phyloP scores from a whole-genome alignment of 495 filamentous ascomycete species.

The Xanthoparmelia taractica region DNA sequence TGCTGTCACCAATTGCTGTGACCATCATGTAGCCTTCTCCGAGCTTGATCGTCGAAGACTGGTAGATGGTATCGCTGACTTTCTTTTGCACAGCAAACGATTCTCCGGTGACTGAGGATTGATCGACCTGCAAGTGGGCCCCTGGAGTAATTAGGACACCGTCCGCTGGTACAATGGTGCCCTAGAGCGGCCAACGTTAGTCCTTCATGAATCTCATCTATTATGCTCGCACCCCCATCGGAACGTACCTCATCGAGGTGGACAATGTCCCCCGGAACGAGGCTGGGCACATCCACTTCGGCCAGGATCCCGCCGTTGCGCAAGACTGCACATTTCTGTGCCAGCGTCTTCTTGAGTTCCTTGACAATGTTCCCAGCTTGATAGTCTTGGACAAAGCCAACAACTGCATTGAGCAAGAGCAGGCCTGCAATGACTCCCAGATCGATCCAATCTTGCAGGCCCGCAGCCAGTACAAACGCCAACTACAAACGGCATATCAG shows the following conservation, averaged over 20 bases:
- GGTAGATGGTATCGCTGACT: slow-evolving; percentile 69
- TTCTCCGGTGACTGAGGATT: slow-evolving; percentile 87
- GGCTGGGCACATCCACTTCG: slow-evolving; percentile 67
- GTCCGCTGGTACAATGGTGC: slow-evolving; percentile 85
- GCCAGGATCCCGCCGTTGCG: slow-evolving; percentile 58
- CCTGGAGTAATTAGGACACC: slow-evolving; percentile 73
- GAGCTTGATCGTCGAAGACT: slow-evolving; percentile 84
- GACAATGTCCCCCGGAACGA: slow-evolving; percentile 86
- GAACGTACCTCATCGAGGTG: slow-evolving; percentile 60
- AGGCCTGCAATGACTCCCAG: slow-evolving; percentile 72
- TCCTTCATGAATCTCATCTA: not conserved
- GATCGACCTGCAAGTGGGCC: slow-evolving; percentile 81
- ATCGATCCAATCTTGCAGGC: slow-evolving; percentile 75
- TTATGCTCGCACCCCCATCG: not conserved
- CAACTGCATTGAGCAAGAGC: slow-evolving; percentile 69
- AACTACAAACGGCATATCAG: slow-evolving; percentile 39
- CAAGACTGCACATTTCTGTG: slow-evolving; percentile 75
- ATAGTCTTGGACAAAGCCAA: slow-evolving; percentile 84
- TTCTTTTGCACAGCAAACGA: slow-evolving; percentile 81
- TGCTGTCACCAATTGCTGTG: slow-evolving; percentile 76
- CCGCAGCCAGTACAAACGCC: slow-evolving; percentile 67
- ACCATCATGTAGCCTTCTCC: slow-evolving; percentile 76
- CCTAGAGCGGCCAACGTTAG: slow-evolving; percentile 26
- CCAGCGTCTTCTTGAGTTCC: slow-evolving; percentile 84
- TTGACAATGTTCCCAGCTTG: slow-evolving; percentile 87